Conservation (phyloP, 176 grass and related monocot genomes). For the Carex myosuroides region DNA sequence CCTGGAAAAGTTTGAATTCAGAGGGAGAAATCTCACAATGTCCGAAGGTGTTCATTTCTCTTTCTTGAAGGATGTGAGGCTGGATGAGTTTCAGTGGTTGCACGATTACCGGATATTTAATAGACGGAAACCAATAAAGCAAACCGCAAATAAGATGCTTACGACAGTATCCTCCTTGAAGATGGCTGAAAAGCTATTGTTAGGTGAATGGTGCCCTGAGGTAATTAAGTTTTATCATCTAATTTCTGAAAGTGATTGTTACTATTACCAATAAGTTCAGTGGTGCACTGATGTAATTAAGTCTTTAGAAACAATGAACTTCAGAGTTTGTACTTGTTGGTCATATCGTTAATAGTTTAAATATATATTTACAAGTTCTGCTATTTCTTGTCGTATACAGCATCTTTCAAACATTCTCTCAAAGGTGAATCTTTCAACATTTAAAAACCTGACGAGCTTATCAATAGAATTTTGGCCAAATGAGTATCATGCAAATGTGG, state of each 20-base stretch:
- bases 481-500: background rate
- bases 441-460: background rate
- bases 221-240: background rate
- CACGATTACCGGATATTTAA: background rate
- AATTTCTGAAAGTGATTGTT: background rate
- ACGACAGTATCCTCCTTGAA: background rate
- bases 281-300: background rate
- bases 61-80: background rate
- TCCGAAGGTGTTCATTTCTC: background rate
- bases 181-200: background rate
- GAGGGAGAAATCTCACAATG: conserved; percentile 2
- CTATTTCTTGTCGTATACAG: background rate
- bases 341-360: background rate
- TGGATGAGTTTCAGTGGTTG: background rate
- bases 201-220: background rate
- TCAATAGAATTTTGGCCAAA: conserved; percentile 1
- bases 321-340: background rate
- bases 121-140: background rate
- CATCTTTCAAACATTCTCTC: background rate
- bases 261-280: background rate
- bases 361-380: background rate
- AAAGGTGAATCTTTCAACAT: background rate
- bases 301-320: background rate
- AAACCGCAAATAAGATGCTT: background rate
- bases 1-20: background rate